Evolutionary conservation across 345 rosid genomes (phyloP), one percentile per base, ranked within the genome.

Genomic region (Streptanthus diversifolius): DNA sequence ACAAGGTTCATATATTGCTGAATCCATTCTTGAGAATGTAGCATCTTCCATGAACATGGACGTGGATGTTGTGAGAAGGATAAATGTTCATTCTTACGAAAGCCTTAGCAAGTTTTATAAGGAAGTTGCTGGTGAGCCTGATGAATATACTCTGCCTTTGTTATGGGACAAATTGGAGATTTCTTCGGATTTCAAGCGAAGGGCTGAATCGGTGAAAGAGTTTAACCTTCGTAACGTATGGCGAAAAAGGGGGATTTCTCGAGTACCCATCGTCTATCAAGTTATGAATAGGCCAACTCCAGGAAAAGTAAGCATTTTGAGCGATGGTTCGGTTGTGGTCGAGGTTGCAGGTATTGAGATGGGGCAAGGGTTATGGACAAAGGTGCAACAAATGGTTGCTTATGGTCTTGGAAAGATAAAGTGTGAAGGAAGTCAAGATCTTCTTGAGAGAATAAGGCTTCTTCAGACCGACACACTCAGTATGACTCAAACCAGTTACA

Each of bases 311-410:
- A 85, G 96, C 81, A 85, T 95, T 73, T 78, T 95, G 8, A 68
- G 87, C 21, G 99, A 95, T 66, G 96, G 93, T n/a, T 95, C 97
- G 52, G 61, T 95, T 74, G 93, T 72, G 36, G 95, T 87, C 72
- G 97, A 93, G 81, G 93, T 93, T 72, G 96, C 95, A 55, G 98
- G 97, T 30, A 83, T 83, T 76, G 98, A 93, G 75, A 56, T 93
- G 10, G 99, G 97, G 13, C 97, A 89, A 82, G 99, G 99, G 48
- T 86, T 95, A 15, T 95, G 95, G 93, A 91, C 97, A 2, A 95
- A 95, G 81, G 99, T 83, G 37, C 93, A 91, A 74, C 99, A 95
- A 77, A 86, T 82, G 85, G 86, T 83, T 73, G 96, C 97, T 62
- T 91, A 83, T 85, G 91, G 85, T 52, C 91, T 93, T 17, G 79